Evolutionary conservation across 2,329 filamentous ascomycete genomes (phyloP), one percentile per base, ranked within the genome.

Genomic region (Aspergillus fumigatus): DNA sequence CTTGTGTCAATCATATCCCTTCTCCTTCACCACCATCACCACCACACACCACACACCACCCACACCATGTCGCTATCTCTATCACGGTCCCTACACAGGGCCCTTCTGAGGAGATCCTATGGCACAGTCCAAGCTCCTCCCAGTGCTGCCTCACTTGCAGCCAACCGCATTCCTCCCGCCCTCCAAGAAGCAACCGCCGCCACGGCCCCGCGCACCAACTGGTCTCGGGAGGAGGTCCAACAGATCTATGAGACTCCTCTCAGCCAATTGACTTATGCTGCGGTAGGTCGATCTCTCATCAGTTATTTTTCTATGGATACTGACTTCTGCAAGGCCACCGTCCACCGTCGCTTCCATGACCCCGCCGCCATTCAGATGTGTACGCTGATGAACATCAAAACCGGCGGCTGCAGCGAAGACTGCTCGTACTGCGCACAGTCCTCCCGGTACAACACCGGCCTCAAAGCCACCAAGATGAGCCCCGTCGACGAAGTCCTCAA

Each of bases 351-450:
- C 65, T 95, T 95, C 79, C 92, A 96, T 76, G 84, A 89, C 68
- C 89, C 92, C 6, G 81, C 86, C 49, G 87, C 90, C 27, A 90
- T 96, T 61, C 92, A 96, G 75, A 88, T 96, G 75, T 96, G 92
- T 79, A 96, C 92, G 0, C 81, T 96, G 57, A 95, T 96, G 89
- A 96, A 95, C 80, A 96, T 96, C 80, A 96, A 96, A 73, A 95
- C 90, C 8, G 92, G 92, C 54, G 92, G 92, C 50, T 96, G 92
- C 76, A 91, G 85, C 65, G 92, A 96, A 74, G 92, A 96, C 75
- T 96, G 92, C 77, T 90, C 88, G 25, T 96, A 96, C 83, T 96
- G 91, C 73, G 89, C 91, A 2, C 91, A 96, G 75, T 92, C 91
- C 4, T 91, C 89, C 5, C 87, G 89, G 26, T 88, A 96, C 81